Percentiles rank a stretch among this genome's conserved stretches.
Conservation (phyloP, 108 stramenopile species). For the Fragilaria radians region DNA sequence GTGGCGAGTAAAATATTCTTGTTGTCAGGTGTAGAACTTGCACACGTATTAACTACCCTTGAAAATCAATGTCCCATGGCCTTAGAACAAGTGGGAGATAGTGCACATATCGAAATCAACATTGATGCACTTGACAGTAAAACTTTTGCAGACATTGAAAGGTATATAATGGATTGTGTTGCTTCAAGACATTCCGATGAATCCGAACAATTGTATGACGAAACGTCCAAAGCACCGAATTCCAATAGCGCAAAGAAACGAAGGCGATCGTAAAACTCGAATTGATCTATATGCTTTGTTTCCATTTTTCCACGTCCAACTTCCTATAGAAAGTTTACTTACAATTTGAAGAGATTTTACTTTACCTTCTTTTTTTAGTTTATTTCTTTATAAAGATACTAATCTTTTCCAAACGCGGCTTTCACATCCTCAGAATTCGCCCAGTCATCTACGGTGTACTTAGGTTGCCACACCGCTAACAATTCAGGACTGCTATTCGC, state of each 20-base stretch:
- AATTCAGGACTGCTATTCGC: background rate
- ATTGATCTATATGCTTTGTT: too few species aligned
- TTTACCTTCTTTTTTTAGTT: too few species aligned
- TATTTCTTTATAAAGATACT: too few species aligned
- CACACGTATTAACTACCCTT: slow-evolving; percentile 68
- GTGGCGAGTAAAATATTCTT: slow-evolving; percentile 80
- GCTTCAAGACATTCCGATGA: background rate
- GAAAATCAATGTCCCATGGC: slow-evolving; percentile 84
- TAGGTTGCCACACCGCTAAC: background rate
- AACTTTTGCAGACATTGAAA: slow-evolving; percentile 73
- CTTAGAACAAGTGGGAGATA: slow-evolving; percentile 44
- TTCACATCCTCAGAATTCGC: background rate
- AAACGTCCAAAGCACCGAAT: background rate
- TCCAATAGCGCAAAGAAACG: background rate
- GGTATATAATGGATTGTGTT: slow-evolving; percentile 33
- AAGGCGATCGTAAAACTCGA: too few species aligned
- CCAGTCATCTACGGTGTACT: slow-evolving; percentile 2
- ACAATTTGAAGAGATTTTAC: too few species aligned
- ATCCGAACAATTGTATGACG: background rate
- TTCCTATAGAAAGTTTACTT: too few species aligned
- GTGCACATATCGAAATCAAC: slow-evolving; percentile 78
- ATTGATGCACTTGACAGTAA: slow-evolving; percentile 72
- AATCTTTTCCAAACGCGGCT: background rate
- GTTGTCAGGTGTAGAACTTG: slow-evolving; percentile 80
- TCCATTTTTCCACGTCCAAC: too few species aligned